phyloP scores from a whole-genome alignment of 192 early-diverging fungal species.

The Umbelopsis ramanniana region DNA sequence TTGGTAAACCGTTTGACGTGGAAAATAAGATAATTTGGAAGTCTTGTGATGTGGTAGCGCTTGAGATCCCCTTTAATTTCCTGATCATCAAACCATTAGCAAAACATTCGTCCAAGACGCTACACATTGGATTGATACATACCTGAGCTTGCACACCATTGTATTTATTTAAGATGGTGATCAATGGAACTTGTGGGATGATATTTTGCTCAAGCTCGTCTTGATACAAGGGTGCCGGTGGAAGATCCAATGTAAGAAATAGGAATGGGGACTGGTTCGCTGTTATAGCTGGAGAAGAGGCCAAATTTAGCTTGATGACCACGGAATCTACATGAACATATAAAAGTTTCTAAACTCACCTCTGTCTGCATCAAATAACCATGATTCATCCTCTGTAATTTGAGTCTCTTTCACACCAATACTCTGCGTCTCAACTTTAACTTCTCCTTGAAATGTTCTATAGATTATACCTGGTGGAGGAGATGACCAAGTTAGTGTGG shows the following conservation, averaged over 20 bases:
- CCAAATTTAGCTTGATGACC: not conserved
- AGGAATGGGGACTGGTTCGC: constrained; percentile 73
- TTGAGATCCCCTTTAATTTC: constrained; percentile 60
- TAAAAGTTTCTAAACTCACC: constrained; percentile 29
- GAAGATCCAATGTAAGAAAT: constrained; percentile 87
- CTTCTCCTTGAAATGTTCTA: constrained; percentile 84
- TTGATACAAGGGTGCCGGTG: constrained; percentile 88
- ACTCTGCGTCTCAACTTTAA: constrained; percentile 72
- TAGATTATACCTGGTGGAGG: constrained; percentile 62
- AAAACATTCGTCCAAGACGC: not conserved
- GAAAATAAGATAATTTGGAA: constrained; percentile 90
- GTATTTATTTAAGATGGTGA: constrained; percentile 81
- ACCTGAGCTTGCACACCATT: constrained; percentile 77
- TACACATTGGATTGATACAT: not conserved
- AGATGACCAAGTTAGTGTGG: not conserved
- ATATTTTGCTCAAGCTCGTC: constrained; percentile 84
- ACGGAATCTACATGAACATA: not conserved
- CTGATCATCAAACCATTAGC: constrained; percentile 22
- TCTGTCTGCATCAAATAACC: constrained; percentile 51
- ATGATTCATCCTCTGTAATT: constrained; percentile 43
- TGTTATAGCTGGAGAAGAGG: constrained; percentile 53
- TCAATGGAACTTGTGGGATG: constrained; percentile 92
- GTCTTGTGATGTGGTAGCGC: constrained; percentile 71
- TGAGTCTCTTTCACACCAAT: constrained; percentile 50
- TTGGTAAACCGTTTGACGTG: constrained; percentile 91